Evolutionary conservation across 495 filamentous ascomycete genomes (phyloP).

Genomic region (Penicillium argentinense): DNA sequence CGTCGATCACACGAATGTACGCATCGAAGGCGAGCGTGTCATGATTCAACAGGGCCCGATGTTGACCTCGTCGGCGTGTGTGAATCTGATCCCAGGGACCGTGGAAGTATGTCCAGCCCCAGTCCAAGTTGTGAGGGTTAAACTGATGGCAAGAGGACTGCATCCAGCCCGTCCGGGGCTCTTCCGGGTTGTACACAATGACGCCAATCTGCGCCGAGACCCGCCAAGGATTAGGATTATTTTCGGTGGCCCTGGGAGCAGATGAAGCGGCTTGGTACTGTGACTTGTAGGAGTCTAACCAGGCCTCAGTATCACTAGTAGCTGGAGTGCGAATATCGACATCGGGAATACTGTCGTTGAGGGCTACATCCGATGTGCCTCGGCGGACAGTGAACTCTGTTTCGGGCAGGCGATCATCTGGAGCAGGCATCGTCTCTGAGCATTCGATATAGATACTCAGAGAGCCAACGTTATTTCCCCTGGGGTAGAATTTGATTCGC

Average conservation of each 20-base stretch:
- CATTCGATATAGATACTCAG: constrained; percentile 66
- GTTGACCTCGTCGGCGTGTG: constrained; percentile 55
- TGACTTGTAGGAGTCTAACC: constrained; percentile 35
- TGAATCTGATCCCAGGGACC: constrained; percentile 62
- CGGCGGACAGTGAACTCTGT: constrained; percentile 40
- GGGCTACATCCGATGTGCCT: constrained; percentile 28
- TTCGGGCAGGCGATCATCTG: constrained; percentile 38
- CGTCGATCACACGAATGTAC: constrained; percentile 62
- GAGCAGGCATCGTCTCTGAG: constrained; percentile 44
- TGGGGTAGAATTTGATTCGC: constrained; percentile 69
- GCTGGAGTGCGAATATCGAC: constrained; percentile 28
- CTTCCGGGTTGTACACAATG: constrained; percentile 64
- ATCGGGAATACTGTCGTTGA: constrained; percentile 32
- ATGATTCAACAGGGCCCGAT: constrained; percentile 60
- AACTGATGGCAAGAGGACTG: constrained; percentile 61
- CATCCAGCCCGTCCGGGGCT: constrained; percentile 60
- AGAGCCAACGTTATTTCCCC: constrained; percentile 62
- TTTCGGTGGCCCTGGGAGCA: constrained; percentile 1
- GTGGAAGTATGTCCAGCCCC: constrained; percentile 68
- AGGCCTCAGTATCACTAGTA: constrained; percentile 28
- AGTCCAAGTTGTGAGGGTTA: constrained; percentile 57
- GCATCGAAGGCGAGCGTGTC: constrained; percentile 64
- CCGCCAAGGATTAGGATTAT: constrained; percentile 37
- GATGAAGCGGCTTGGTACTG: constrained; percentile 25
- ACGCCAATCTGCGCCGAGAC: constrained; percentile 63